Evolutionary conservation across 108 stramenopile species (phyloP).

Genomic region (Hondaea fermentalgiana): DNA sequence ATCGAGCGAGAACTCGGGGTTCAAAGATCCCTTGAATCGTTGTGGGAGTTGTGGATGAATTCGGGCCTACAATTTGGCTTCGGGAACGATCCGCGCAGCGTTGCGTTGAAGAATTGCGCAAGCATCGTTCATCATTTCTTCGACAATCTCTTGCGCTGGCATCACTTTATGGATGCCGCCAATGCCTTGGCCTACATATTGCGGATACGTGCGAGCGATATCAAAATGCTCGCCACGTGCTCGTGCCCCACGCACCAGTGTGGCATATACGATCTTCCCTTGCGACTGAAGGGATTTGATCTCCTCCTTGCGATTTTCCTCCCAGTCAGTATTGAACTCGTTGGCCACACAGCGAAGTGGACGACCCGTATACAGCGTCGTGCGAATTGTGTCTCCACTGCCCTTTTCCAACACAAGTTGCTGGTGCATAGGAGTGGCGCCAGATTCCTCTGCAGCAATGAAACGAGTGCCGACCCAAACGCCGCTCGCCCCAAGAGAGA

Average conservation of each 20-base stretch:
- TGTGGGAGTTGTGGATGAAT: too few relatives aligned
- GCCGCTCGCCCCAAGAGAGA: neutral
- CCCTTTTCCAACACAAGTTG: neutral
- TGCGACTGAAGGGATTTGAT: neutral
- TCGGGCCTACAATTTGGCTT: too few relatives aligned
- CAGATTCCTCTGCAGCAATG: neutral
- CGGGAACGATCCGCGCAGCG: neutral
- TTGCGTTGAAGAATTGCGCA: neutral
- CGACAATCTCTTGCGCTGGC: neutral
- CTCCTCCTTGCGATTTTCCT: neutral
- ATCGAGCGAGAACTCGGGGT: too few relatives aligned
- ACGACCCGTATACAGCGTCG: neutral
- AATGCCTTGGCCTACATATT: neutral
- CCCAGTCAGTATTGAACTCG: neutral
- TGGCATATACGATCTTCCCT: neutral
- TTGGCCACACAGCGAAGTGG: neutral
- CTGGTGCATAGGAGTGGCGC: neutral
- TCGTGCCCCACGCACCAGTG: neutral
- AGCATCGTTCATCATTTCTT: neutral
- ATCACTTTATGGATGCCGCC: neutral
- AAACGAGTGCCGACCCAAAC: neutral
- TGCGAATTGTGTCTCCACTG: neutral
- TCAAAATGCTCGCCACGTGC: neutral
- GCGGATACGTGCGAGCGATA: neutral
- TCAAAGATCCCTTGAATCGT: too few relatives aligned